Evolutionary conservation across 257 asterid genomes (phyloP).

Genomic region (Agastache rugosa): DNA sequence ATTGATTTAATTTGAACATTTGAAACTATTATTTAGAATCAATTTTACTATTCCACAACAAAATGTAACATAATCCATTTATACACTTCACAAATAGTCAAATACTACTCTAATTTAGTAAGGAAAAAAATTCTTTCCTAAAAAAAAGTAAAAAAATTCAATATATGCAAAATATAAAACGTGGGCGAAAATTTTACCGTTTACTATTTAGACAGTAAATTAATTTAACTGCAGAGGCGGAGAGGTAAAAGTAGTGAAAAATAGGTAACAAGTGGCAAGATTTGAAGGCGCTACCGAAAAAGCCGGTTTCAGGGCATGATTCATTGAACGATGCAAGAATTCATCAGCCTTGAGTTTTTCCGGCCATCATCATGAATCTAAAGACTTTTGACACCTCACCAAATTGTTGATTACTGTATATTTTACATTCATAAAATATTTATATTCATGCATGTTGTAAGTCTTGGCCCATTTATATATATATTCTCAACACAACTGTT

Average conservation of each 20-base stretch:
- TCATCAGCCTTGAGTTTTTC: conserved; percentile 34
- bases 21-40: no score
- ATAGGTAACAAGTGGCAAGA: conserved; percentile 48
- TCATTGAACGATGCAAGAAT: conserved; percentile 62
- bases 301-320: conserved; percentile 65
- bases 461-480: conserved; percentile 37
- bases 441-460: conserved; percentile 49
- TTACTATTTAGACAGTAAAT: no score
- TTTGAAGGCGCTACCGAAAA: conserved; percentile 41
- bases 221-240: background rate
- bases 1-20: no score
- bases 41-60: no score
- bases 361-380: conserved; percentile 47
- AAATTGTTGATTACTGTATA: conserved; percentile 34
- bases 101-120: background rate
- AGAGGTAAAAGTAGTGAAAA: background rate
- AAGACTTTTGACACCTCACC: conserved; percentile 58
- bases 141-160: no score
- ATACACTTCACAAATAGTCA: background rate
- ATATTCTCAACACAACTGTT: conserved; percentile 23
- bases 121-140: no score
- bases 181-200: no score
- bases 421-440: conserved; percentile 11
- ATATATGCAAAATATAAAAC: no score
- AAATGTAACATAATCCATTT: background rate